These are phyloP conservation scores for Aspergillus olivimuriae DNA, from an alignment of 495 filamentous ascomycete genomes.

Conservation along the genomic window DNA sequence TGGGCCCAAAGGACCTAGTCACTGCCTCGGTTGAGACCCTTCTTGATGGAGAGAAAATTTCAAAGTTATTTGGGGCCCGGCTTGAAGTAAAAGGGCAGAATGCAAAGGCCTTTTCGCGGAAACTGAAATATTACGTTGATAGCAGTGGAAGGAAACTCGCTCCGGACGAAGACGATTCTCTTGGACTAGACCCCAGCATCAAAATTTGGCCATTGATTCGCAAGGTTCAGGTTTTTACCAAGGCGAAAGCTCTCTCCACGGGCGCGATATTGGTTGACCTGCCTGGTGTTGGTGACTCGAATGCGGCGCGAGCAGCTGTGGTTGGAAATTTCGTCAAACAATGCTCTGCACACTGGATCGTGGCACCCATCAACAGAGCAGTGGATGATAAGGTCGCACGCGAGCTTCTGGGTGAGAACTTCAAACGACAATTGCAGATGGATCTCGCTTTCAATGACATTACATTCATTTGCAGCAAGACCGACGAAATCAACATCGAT, in stretches of 20 bases:
- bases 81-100: constrained; percentile 25
- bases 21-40: constrained; percentile 28
- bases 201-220: constrained; percentile 59
- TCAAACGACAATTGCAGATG: constrained; percentile 59
- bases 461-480: constrained; percentile 64
- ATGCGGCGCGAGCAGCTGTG: constrained; percentile 56
- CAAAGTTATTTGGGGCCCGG: constrained; percentile 43
- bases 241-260: constrained; percentile 48
- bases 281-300: constrained; percentile 59
- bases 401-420: constrained; percentile 51
- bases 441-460: constrained; percentile 51
- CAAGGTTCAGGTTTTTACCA: constrained; percentile 53
- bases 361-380: constrained; percentile 58
- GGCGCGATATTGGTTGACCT: constrained; percentile 63
- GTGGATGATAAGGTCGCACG: constrained; percentile 62
- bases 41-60: constrained; percentile 21
- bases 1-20: constrained; percentile 43
- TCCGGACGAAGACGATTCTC: background rate
- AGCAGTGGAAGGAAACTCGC: constrained; percentile 35
- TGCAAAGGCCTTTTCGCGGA: constrained; percentile 34
- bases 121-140: constrained; percentile 44
- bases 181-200: constrained; percentile 4
- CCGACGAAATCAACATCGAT: constrained; percentile 56
- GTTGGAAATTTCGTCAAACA: constrained; percentile 57
- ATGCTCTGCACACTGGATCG: constrained; percentile 44